A percentile compares a stretch with the other conserved stretches of the same genome.
These are phyloP conservation scores for Pinus taeda DNA, from an alignment of 75 land plant genomes.

Conservation along the genomic window DNA sequence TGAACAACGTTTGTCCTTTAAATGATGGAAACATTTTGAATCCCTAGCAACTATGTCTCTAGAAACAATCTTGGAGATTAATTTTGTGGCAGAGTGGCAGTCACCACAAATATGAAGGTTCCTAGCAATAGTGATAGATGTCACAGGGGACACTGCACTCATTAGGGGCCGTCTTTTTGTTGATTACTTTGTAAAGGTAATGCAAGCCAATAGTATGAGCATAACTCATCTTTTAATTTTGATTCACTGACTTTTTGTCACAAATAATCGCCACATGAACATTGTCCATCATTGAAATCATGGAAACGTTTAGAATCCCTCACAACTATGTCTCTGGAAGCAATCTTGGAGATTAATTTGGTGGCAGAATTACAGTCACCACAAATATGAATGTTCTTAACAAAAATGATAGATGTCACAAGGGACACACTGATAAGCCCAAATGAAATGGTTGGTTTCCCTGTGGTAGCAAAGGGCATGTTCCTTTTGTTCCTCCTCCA, in stretches of 20 bases:
- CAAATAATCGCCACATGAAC: constrained; percentile 20
- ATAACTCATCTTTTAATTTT: no score
- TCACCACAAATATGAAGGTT: constrained; percentile 16
- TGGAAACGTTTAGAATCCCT: constrained; percentile 18
- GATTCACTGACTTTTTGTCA: not conserved
- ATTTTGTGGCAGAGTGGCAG: no score
- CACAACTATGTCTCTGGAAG: constrained; percentile 10
- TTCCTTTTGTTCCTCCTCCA: constrained; percentile 6
- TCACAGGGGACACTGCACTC: not conserved
- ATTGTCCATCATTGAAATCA: constrained; percentile 17
- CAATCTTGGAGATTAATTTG: constrained; percentile 19
- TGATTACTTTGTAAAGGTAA: no score
- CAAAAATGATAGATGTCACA: constrained; percentile 7
- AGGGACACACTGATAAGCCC: constrained; percentile 14
- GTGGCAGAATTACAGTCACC: constrained; percentile 18
- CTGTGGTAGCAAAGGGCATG: constrained; percentile 10
- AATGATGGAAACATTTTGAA: constrained; percentile 15
- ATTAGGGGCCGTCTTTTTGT: no score
- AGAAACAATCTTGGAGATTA: constrained; percentile 15
- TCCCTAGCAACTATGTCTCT: constrained; percentile 16
- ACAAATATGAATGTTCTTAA: constrained; percentile 17
- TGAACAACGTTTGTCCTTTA: constrained; percentile 16
- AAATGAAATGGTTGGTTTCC: constrained; percentile 16
- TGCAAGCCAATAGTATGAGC: no score
- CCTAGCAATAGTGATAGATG: constrained; percentile 6